Conservation (phyloP, 2,329 filamentous ascomycete genomes). For the Gaeumannomyces sp. region DNA sequence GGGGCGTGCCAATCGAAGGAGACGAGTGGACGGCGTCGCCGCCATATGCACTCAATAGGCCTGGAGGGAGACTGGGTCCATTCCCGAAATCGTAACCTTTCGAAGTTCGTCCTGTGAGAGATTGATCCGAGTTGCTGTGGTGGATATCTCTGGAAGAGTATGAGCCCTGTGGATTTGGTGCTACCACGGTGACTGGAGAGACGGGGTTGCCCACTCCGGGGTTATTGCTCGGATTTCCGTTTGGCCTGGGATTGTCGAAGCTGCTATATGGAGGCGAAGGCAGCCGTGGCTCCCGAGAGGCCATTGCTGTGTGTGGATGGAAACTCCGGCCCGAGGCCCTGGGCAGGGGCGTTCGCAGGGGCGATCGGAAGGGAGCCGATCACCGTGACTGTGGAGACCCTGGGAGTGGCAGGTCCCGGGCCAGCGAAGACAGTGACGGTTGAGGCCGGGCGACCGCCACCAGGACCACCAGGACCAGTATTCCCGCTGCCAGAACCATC, state of each 20-base stretch:
- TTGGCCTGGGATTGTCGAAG: background rate
- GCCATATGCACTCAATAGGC: background rate
- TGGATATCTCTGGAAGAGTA: background rate
- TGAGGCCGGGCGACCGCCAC: background rate
- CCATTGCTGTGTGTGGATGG: background rate
- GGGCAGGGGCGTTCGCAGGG: background rate
- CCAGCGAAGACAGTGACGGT: background rate
- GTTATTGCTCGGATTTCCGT: background rate
- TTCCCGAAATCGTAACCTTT: background rate
- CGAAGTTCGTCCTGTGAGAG: background rate
- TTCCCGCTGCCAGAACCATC: background rate
- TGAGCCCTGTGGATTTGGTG: background rate
- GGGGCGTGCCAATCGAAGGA: background rate
- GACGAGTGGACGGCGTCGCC: background rate
- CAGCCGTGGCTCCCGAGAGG: background rate
- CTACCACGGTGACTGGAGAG: background rate
- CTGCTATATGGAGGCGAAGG: background rate
- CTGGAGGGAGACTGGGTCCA: background rate
- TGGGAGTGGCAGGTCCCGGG: background rate
- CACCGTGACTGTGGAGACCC: background rate
- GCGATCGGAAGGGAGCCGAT: background rate
- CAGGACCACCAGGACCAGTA: background rate
- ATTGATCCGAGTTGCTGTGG: background rate
- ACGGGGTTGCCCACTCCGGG: background rate
- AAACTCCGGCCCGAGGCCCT: background rate